Conservation (phyloP, 2,329 filamentous ascomycete genomes). For the Chaetothyriales sp. region DNA sequence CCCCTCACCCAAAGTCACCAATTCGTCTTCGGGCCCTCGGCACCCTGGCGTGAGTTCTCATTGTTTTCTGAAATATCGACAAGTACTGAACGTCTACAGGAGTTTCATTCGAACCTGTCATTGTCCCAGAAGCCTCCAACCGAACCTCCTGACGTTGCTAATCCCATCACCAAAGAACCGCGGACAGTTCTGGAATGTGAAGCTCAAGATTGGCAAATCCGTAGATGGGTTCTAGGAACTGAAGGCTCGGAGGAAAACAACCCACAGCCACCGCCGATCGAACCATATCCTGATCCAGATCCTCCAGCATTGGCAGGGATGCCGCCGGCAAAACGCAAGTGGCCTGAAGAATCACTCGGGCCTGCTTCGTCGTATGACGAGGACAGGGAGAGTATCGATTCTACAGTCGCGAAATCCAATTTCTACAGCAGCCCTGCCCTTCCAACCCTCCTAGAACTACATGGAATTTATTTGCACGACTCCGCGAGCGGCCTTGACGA, state of each 20-base stretch:
- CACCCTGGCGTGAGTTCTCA: not conserved
- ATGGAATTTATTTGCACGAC: not conserved
- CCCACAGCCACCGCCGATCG: slow-evolving; percentile 1
- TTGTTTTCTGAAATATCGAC: not conserved
- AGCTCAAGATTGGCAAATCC: not conserved
- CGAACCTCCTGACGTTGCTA: not conserved
- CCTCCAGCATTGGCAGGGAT: not conserved
- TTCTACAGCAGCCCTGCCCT: not conserved
- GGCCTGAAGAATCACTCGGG: not conserved
- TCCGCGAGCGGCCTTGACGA: not conserved
- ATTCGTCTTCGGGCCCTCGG: not conserved
- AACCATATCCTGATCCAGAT: slow-evolving; percentile 2
- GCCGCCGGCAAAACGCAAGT: not conserved
- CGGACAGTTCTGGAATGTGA: not conserved
- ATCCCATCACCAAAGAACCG: not conserved
- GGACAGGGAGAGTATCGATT: not conserved
- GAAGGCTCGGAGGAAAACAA: slow-evolving; percentile 1
- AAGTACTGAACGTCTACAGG: not conserved
- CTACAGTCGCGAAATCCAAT: not conserved
- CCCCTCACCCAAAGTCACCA: not conserved
- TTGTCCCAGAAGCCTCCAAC: not conserved
- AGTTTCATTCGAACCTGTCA: not conserved
- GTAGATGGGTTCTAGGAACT: slow-evolving; percentile 1
- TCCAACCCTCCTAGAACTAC: not conserved
- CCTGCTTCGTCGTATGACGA: not conserved